Evolutionary conservation across 495 filamentous ascomycete genomes (phyloP).

Genomic region (Aspergillus nanangensis): DNA sequence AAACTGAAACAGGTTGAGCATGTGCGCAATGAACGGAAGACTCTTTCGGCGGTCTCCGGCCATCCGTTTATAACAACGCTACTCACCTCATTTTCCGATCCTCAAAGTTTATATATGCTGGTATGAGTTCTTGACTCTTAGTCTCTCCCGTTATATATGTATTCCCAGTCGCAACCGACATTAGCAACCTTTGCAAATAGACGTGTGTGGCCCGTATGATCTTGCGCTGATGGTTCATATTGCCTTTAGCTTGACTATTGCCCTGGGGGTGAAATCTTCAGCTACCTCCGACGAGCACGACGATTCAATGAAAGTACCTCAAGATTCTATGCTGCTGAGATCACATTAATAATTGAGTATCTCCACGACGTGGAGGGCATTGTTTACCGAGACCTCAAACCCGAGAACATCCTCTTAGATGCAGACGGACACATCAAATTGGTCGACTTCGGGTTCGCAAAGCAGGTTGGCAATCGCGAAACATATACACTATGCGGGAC

Average conservation of each 20-base stretch:
- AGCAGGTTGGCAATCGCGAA: constrained; percentile 57
- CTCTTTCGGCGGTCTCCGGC: constrained; percentile 80
- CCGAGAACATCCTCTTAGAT: constrained; percentile 92
- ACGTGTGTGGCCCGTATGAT: too few species aligned
- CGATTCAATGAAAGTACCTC: constrained; percentile 83
- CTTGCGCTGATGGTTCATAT: constrained; percentile 6
- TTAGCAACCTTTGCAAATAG: too few species aligned
- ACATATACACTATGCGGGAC: constrained; percentile 97
- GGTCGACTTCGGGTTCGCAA: constrained; percentile 98
- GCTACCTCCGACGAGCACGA: constrained; percentile 78
- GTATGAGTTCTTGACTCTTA: constrained; percentile 40
- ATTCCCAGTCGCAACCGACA: too few species aligned
- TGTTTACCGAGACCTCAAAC: constrained; percentile 93
- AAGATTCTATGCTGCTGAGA: constrained; percentile 94
- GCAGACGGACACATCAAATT: constrained; percentile 90
- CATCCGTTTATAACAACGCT: constrained; percentile 96
- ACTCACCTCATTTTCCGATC: constrained; percentile 84
- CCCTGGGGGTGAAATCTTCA: constrained; percentile 94
- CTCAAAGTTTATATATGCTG: constrained; percentile 87
- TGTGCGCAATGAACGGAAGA: constrained; percentile 86
- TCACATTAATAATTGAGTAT: constrained; percentile 86
- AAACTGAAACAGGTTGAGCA: constrained; percentile 97
- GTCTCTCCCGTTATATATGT: too few species aligned
- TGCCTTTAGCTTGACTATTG: constrained; percentile 70
- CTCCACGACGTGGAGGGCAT: constrained; percentile 80